Conservation (phyloP, 2,329 filamentous ascomycete genomes). For the Penicillium verrucosum region DNA sequence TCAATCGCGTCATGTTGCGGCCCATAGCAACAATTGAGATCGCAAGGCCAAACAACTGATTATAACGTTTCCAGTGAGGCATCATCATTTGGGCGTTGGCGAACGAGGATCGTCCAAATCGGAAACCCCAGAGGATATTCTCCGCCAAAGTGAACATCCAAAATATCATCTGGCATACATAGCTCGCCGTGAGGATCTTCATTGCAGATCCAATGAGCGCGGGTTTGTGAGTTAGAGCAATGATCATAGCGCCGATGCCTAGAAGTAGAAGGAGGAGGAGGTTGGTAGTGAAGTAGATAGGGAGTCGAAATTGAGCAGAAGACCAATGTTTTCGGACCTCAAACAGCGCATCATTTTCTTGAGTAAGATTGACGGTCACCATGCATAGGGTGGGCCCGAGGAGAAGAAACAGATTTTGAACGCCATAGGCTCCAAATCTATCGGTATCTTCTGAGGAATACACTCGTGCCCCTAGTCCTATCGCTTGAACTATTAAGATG, state of each 20-base stretch:
- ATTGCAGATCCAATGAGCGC: background rate
- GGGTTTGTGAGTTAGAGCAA: background rate
- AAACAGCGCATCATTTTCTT: background rate
- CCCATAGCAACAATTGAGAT: background rate
- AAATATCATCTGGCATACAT: background rate
- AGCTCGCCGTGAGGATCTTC: background rate
- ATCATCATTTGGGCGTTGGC: background rate
- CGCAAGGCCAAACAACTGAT: background rate
- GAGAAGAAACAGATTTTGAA: background rate
- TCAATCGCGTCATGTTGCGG: background rate
- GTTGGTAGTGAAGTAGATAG: background rate
- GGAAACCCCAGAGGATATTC: background rate
- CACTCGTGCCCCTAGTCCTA: background rate
- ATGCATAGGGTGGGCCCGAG: background rate
- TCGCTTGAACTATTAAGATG: background rate
- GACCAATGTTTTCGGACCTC: background rate
- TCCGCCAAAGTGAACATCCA: background rate
- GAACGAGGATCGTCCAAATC: background rate
- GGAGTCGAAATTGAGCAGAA: background rate
- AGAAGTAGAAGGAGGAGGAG: background rate
- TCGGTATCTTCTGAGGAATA: background rate
- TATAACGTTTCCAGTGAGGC: background rate
- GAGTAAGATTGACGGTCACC: background rate
- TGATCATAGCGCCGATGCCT: background rate
- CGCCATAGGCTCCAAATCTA: background rate